A percentile compares a stretch with the other conserved stretches of the same genome.
These are phyloP conservation scores for Ambrosiella xylebori DNA, from an alignment of 2,329 filamentous ascomycete genomes.

Conservation along the genomic window DNA sequence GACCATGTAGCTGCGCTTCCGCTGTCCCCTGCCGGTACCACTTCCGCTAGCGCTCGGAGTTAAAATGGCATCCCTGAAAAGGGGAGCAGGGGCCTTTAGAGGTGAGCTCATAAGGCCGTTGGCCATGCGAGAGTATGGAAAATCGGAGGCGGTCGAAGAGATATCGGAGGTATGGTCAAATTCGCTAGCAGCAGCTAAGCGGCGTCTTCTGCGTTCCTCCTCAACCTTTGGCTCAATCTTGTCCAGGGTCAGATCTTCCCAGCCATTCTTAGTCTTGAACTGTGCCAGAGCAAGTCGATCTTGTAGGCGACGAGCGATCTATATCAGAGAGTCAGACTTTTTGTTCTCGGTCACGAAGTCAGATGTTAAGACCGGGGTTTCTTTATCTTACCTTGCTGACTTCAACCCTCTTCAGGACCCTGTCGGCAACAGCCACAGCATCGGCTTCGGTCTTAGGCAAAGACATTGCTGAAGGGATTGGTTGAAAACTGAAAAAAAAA, in stretches of 20 bases:
- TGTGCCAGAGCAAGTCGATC: slow-evolving; percentile 88
- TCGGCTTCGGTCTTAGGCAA: slow-evolving; percentile 34
- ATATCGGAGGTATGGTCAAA: slow-evolving; percentile 73
- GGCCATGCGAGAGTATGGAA: slow-evolving; percentile 41
- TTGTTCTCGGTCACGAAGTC: not conserved
- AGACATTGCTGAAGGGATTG: slow-evolving; percentile 35
- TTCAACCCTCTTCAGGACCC: slow-evolving; percentile 55
- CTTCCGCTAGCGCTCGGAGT: slow-evolving; percentile 51
- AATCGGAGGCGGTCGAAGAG: slow-evolving; percentile 66
- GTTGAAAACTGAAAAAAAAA: not conserved
- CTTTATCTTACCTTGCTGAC: slow-evolving; percentile 48
- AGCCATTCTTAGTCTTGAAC: slow-evolving; percentile 92
- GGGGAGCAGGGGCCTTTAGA: slow-evolving; percentile 46
- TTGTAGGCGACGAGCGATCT: slow-evolving; percentile 89
- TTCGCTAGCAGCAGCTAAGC: slow-evolving; percentile 31
- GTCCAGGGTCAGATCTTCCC: slow-evolving; percentile 77
- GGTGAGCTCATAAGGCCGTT: slow-evolving; percentile 66
- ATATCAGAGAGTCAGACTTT: not conserved
- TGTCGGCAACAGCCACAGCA: slow-evolving; percentile 47
- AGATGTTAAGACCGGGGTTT: not conserved
- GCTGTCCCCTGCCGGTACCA: slow-evolving; percentile 27
- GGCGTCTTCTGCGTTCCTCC: slow-evolving; percentile 58
- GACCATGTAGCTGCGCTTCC: slow-evolving; percentile 45
- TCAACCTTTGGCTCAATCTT: slow-evolving; percentile 72
- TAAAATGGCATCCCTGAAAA: slow-evolving; percentile 64